Percentiles rank a stretch among this genome's conserved stretches.
These are phyloP conservation scores for Diaporthe caulivora DNA, from an alignment of 2,329 filamentous ascomycete genomes.

Conservation along the genomic window DNA sequence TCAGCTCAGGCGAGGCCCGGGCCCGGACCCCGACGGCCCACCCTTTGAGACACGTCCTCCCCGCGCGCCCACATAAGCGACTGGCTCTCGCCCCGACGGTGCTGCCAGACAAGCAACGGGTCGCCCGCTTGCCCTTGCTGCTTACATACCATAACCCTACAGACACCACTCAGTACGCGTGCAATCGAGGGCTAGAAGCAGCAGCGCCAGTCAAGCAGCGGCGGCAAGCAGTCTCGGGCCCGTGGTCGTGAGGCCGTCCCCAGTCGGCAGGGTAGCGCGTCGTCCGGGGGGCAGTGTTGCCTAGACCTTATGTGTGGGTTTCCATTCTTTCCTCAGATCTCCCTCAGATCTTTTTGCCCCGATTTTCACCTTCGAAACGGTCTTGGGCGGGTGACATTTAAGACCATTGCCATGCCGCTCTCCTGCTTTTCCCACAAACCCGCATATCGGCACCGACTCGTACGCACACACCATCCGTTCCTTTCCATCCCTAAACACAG, in stretches of 20 bases:
- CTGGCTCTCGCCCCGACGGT: not conserved
- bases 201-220: not conserved
- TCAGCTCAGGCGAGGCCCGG: not conserved
- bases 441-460: slow-evolving; percentile 12
- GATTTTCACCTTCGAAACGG: slow-evolving; percentile 1
- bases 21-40: slow-evolving; percentile 18
- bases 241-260: slow-evolving; percentile 1
- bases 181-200: not conserved
- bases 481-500: not conserved
- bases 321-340: not conserved
- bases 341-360: slow-evolving; percentile 14
- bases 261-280: not conserved
- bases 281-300: slow-evolving; percentile 29
- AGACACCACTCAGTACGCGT: not conserved
- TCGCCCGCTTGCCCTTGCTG: not conserved
- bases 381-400: slow-evolving; percentile 11
- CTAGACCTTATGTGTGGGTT: slow-evolving; percentile 28
- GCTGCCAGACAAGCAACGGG: slow-evolving; percentile 26
- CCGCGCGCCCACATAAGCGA: slow-evolving; percentile 3
- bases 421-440: not conserved
- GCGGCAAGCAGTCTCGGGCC: not conserved
- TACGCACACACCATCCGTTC: not conserved
- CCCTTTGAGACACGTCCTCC: slow-evolving; percentile 18
- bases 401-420: slow-evolving; percentile 10
- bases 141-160: not conserved